These are phyloP conservation scores for Ustilago loliicola DNA, from an alignment of 1,284 basidiomycete species.

Conservation along the genomic window DNA sequence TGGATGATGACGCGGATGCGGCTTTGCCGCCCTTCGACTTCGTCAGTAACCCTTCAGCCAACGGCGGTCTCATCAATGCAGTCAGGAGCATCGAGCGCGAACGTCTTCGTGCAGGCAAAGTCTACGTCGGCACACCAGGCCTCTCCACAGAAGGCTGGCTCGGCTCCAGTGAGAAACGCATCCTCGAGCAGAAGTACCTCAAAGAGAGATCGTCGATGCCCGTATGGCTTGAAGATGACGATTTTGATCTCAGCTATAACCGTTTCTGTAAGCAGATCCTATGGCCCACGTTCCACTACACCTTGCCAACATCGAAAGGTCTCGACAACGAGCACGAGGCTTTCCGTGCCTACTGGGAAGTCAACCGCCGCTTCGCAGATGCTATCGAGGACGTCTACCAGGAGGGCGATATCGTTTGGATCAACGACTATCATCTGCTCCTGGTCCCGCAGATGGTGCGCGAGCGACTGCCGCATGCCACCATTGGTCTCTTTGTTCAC, in stretches of 20 bases:
- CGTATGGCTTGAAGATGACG: slow-evolving; percentile 79
- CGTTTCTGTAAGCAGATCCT: slow-evolving; percentile 90
- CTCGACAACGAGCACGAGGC: slow-evolving; percentile 81
- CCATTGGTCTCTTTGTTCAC: slow-evolving; percentile 89
- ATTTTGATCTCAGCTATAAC: slow-evolving; percentile 82
- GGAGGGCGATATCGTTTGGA: slow-evolving; percentile 82
- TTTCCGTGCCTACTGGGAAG: slow-evolving; percentile 82
- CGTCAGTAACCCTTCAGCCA: slow-evolving; percentile 64
- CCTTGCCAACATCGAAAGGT: slow-evolving; percentile 84
- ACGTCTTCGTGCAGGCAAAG: slow-evolving; percentile 55
- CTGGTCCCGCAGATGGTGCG: slow-evolving; percentile 84
- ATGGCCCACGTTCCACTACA: slow-evolving; percentile 89
- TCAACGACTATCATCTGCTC: slow-evolving; percentile 79
- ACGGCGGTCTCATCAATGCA: slow-evolving; percentile 69
- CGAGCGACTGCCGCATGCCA: slow-evolving; percentile 76
- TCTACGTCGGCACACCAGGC: slow-evolving; percentile 67
- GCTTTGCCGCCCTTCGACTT: slow-evolving; percentile 61
- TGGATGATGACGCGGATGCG: slow-evolving; percentile 26
- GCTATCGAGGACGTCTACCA: slow-evolving; percentile 80
- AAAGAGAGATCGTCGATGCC: slow-evolving; percentile 77
- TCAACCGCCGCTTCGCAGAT: slow-evolving; percentile 86
- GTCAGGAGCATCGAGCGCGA: slow-evolving; percentile 63
- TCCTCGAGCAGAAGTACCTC: slow-evolving; percentile 77
- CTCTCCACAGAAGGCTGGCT: slow-evolving; percentile 63
- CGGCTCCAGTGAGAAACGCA: slow-evolving; percentile 70